Evolutionary conservation across 2,329 filamentous ascomycete genomes (phyloP), one percentile per base, ranked within the genome.

Genomic region (Pseudocercospora crystallina): DNA sequence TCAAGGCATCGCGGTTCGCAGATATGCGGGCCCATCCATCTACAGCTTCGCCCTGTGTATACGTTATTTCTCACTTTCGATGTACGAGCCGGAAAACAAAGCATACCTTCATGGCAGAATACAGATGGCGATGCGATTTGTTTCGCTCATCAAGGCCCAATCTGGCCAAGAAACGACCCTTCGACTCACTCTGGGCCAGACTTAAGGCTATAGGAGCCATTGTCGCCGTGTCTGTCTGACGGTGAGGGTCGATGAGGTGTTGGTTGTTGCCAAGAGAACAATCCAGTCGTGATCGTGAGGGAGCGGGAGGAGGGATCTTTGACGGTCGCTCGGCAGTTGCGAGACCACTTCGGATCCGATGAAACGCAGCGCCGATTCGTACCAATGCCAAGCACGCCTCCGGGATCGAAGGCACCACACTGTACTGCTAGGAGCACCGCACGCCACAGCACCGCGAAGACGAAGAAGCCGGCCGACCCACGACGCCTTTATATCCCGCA

Each of bases 171-270:
- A 76, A 66, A 8, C 65, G 67, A 14, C 62, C 59, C 59, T 74
- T 75, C 34, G 71, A 69, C 41, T 72, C 70, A 55, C 72, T 75
- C 59, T 65, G 69, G 10, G 73, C 66, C 43, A 74, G 52, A 43
- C 49, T 49, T 20, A 43, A 43, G 9, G 57, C 57, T 14, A 46
- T 51, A 7, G 57, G 57, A 14, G 52, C 42, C 57, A 60, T 60
- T 11, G 32, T 41, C 20, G 3, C 20, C 20, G 20, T 26, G 20
- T 7, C 20, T 26, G 20, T 26, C 20, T 26, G 20, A 26, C 20
- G 20, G 7, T 38, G 34, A 36, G 46, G 30, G 45, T 45, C 29
- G 33, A 37, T n/a, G 33, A 26, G 32, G 37, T 26, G 4, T 34
- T 45, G 42, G 42, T 44, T 44, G 42, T 44, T 33, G 42, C 42